These are phyloP conservation scores for Cryptomeria japonica DNA, from an alignment of 75 land plant species.

Conservation along the genomic window DNA sequence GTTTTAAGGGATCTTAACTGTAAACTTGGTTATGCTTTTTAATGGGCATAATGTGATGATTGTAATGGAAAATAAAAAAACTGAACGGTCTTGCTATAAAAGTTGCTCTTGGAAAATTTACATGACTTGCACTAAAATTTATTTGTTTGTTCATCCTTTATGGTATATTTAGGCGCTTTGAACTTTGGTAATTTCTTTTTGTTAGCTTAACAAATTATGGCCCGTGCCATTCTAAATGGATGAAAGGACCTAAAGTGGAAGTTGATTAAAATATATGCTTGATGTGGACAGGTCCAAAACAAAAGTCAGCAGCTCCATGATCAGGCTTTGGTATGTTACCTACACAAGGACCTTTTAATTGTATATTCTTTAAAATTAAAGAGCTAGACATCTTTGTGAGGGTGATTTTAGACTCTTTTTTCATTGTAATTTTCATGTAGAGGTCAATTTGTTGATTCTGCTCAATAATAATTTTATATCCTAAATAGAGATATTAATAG, in stretches of 20 bases:
- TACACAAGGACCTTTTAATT: not conserved
- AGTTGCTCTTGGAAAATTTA: not conserved
- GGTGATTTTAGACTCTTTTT: not conserved
- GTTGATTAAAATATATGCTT: not conserved
- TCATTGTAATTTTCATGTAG: not conserved
- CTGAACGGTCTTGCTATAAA: not conserved
- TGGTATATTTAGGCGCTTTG: not conserved
- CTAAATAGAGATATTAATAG: slow-evolving; percentile 7
- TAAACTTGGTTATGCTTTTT: not conserved
- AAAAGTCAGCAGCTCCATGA: slow-evolving; percentile 72
- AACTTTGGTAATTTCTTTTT: not conserved
- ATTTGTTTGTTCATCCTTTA: not conserved
- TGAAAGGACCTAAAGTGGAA: not conserved
- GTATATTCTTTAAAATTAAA: not conserved
- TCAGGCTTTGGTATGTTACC: slow-evolving; percentile 72
- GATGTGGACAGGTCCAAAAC: slow-evolving; percentile 69
- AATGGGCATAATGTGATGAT: not conserved
- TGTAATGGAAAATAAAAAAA: not conserved
- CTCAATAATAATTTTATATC: not conserved
- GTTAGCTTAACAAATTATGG: not conserved
- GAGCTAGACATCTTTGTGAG: not conserved
- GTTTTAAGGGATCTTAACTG: not conserved
- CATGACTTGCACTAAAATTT: not conserved
- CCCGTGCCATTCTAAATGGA: not conserved
- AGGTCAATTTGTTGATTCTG: not conserved